These are phyloP conservation scores for Juglanconis juglandina DNA, from an alignment of 2,329 filamentous ascomycete genomes.

Conservation along the genomic window DNA sequence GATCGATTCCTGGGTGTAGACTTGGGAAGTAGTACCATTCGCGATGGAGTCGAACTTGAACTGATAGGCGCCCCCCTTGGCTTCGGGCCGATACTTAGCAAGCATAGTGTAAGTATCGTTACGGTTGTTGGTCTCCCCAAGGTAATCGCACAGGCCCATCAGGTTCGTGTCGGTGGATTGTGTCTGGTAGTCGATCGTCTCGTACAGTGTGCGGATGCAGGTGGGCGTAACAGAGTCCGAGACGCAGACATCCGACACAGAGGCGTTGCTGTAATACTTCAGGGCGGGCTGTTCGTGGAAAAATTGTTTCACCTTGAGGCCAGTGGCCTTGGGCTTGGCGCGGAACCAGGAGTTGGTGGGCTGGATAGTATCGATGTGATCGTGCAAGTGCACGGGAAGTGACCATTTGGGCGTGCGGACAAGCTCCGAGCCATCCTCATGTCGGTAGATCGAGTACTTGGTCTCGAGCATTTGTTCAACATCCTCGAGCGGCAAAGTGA, in stretches of 20 bases:
- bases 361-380: conserved; percentile 44
- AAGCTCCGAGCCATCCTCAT: conserved; percentile 49
- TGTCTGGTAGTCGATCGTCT: conserved; percentile 48
- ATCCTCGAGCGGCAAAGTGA: conserved; percentile 42
- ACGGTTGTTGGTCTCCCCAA: conserved; percentile 46
- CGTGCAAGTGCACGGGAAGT: conserved; percentile 39
- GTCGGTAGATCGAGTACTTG: conserved; percentile 42
- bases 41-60: conserved; percentile 34
- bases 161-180: conserved; percentile 37
- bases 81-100: conserved; percentile 34
- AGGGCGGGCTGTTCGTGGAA: conserved; percentile 27
- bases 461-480: conserved; percentile 46
- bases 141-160: conserved; percentile 44
- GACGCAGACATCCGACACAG: conserved; percentile 39
- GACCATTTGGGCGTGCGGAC: conserved; percentile 56
- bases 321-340: conserved; percentile 28
- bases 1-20: conserved; percentile 25
- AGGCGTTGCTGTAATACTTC: conserved; percentile 31
- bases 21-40: conserved; percentile 28
- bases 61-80: conserved; percentile 28
- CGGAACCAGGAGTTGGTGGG: conserved; percentile 49
- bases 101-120: conserved; percentile 36
- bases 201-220: conserved; percentile 44
- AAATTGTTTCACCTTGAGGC: conserved; percentile 29
- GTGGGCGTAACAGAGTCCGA: conserved; percentile 43